Evolutionary conservation across 2,329 filamentous ascomycete genomes (phyloP).

Genomic region (Talaromyces amestolkiae): DNA sequence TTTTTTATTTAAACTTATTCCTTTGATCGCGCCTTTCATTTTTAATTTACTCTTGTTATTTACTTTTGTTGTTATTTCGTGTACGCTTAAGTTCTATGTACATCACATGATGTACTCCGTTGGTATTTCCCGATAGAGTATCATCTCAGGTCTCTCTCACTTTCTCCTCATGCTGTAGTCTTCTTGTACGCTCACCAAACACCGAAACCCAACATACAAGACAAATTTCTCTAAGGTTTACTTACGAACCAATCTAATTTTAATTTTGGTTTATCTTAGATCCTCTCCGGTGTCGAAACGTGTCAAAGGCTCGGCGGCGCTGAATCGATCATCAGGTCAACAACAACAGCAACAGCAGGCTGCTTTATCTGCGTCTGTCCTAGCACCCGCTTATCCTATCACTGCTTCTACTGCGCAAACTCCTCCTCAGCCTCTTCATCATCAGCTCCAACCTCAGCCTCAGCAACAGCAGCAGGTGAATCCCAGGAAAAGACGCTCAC

Average conservation of each 20-base stretch:
- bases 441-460: not conserved
- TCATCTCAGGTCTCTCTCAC: not conserved
- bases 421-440: conserved; percentile 8
- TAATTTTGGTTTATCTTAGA: conserved; percentile 25
- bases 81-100: not conserved
- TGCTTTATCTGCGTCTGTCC: conserved; percentile 24
- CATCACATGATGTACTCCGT: conserved; percentile 4
- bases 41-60: not conserved
- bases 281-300: conserved; percentile 44
- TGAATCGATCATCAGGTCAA: conserved; percentile 38
- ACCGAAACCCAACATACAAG: conserved; percentile 2
- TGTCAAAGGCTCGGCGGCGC: conserved; percentile 40
- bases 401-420: conserved; percentile 7
- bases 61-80: not conserved
- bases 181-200: not conserved
- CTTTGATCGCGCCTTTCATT: not conserved
- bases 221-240: not conserved
- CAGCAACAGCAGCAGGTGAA: conserved; percentile 27
- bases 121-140: conserved; percentile 3
- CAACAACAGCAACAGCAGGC: conserved; percentile 43
- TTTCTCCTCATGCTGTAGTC: conserved; percentile 6
- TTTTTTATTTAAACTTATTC: not conserved
- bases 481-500: conserved; percentile 47
- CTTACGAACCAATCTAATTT: conserved; percentile 2
- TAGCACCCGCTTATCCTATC: conserved; percentile 12